These are phyloP conservation scores for Aspergillus floridensis DNA, from an alignment of 2,329 filamentous ascomycete species.

Conservation along the genomic window DNA sequence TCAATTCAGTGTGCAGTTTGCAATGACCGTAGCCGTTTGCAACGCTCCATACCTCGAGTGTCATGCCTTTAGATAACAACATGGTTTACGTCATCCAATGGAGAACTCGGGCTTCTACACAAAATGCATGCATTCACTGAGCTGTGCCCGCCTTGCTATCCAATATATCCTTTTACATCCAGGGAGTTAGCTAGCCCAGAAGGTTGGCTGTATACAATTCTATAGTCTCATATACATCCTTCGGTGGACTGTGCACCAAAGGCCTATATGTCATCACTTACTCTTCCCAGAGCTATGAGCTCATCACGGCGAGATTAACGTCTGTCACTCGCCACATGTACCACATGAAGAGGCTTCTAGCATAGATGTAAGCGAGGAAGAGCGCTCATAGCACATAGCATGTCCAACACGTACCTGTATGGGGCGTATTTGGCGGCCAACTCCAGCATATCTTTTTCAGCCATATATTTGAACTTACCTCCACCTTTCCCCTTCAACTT, in stretches of 20 bases:
- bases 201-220: neutral
- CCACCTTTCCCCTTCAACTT: conserved; percentile 77
- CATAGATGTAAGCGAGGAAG: conserved; percentile 17
- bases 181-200: neutral
- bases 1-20: conserved; percentile 1
- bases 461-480: conserved; percentile 98
- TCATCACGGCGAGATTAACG: conserved; percentile 64
- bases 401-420: conserved; percentile 58
- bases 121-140: neutral
- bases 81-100: neutral
- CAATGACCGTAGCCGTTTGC: neutral
- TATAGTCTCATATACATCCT: neutral
- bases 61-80: neutral
- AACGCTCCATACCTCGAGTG: neutral
- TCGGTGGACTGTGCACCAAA: neutral
- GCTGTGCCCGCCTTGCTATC: neutral
- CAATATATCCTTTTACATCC: neutral
- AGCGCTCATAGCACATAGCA: neutral
- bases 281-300: conserved; percentile 1
- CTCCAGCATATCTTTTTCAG: conserved; percentile 85
- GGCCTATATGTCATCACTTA: neutral
- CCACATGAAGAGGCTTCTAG: conserved; percentile 90
- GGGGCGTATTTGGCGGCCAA: conserved; percentile 76
- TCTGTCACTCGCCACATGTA: conserved; percentile 91
- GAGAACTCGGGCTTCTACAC: neutral